Evolutionary conservation across 495 filamentous ascomycete species (phyloP).

Genomic region (Penicillium roqueforti): DNA sequence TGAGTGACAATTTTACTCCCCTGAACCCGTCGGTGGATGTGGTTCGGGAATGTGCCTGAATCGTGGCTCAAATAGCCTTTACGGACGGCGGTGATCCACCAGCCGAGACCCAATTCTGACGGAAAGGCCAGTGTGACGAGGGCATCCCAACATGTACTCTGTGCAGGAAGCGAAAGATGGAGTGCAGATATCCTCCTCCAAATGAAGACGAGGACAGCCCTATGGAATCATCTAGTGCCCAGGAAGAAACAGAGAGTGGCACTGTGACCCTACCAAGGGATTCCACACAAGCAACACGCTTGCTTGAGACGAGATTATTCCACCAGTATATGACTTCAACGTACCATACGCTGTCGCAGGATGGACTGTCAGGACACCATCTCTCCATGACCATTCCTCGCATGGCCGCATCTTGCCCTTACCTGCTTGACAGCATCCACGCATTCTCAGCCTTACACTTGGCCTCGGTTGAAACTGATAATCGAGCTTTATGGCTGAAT

Average conservation of each 20-base stretch:
- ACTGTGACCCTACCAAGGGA: constrained; percentile 4
- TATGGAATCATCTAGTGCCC: constrained; percentile 20
- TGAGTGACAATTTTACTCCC: constrained; percentile 4
- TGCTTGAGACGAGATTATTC: constrained; percentile 40
- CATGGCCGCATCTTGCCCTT: constrained; percentile 41
- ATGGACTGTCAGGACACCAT: constrained; percentile 31
- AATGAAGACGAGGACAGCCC: constrained; percentile 27
- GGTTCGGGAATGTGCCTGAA: not conserved
- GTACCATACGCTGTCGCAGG: constrained; percentile 28
- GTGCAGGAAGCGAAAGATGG: constrained; percentile 35
- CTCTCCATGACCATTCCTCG: constrained; percentile 42
- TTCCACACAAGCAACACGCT: constrained; percentile 21
- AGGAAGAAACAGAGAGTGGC: constrained; percentile 22
- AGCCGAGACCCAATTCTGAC: constrained; percentile 2
- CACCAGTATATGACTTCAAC: constrained; percentile 39
- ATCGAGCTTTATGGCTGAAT: constrained; percentile 32
- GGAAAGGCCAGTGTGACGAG: constrained; percentile 34
- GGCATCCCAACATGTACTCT: constrained; percentile 31
- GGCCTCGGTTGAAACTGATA: constrained; percentile 30
- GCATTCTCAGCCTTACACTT: constrained; percentile 47
- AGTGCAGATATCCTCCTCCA: constrained; percentile 33
- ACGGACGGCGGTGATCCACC: not conserved
- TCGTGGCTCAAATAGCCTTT: not conserved
- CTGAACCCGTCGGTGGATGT: not conserved
- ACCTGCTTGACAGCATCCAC: constrained; percentile 45